Evolutionary conservation across 371 early-diverging fungal species (phyloP).

Genomic region (Smittium culicis): DNA sequence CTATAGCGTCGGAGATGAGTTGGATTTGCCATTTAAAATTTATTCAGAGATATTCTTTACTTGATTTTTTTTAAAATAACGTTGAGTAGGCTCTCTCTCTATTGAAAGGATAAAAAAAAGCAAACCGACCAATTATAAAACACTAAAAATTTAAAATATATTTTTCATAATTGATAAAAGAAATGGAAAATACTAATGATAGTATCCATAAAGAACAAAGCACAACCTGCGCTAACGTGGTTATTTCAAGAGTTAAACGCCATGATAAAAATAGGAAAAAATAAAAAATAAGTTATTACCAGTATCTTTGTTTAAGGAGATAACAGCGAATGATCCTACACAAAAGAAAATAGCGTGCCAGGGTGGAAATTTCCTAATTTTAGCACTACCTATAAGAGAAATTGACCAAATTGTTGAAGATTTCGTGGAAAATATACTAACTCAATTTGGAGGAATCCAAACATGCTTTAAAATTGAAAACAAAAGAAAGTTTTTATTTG

Average conservation of each 20-base stretch:
- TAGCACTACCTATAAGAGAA: background rate
- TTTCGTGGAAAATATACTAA: background rate
- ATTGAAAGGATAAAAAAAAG: background rate
- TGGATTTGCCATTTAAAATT: too few species aligned
- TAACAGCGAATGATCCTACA: background rate
- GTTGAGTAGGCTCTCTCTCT: too few species aligned
- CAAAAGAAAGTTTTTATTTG: background rate
- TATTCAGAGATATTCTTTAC: too few species aligned
- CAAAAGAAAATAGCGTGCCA: background rate
- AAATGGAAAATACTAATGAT: background rate
- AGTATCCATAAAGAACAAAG: background rate
- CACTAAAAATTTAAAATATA: background rate
- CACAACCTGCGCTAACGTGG: background rate
- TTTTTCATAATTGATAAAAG: too few species aligned
- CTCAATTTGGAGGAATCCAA: background rate
- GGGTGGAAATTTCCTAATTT: background rate
- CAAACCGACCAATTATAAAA: background rate
- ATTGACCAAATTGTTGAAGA: background rate
- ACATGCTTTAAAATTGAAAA: background rate
- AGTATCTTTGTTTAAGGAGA: background rate
- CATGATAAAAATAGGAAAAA: background rate
- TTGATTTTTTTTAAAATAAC: too few species aligned
- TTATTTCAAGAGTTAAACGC: background rate
- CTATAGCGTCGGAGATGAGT: too few species aligned
- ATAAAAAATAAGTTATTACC: background rate